Evolutionary conservation across 805 yeast genomes (phyloP), one percentile per base, ranked within the genome.

Genomic region (Barnettozyma pratensis): DNA sequence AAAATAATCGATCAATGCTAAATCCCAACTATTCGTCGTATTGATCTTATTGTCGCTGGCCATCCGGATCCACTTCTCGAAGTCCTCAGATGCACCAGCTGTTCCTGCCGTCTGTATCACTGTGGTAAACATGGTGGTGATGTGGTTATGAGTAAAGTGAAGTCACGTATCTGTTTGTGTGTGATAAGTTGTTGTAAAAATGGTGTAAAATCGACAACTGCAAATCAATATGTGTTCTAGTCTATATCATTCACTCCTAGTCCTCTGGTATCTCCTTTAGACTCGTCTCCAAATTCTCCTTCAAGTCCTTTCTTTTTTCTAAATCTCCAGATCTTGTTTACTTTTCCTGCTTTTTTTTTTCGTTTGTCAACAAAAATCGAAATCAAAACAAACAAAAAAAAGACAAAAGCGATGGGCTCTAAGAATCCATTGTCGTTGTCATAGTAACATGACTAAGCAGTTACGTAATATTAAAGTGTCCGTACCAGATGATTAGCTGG

Each of bases 1-100:
- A 62, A 91, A 91, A 65, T 90, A 91, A 65, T 91, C 97, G 59
- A 91, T 91, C 59, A 91, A 73, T 0, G 91, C 96, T 61, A 89
- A 81, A 57, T 86, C 85, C 96, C 97, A 91, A 59, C 94, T 82
- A 64, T 91, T 91, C 36, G 83, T 73, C 0, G 89, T 76, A 51
- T 86, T 91, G 69, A 90, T 88, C 63, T 87, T 89, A 55, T 87
- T 87, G 57, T 83, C 90, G 1, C 89, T 84, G 27, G 89, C 91
- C 73, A 87, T 75, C 52, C 82, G 81, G 70, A 87, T 83, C 94
- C 95, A 87, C 63, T 78, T 78, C 56, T 87, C 92, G 56, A 85
- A 85, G 57, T 59, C 60, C 19, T 45, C 54, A 34, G 54, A 39
- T 8, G 49, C 48, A 8, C 39, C 45, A 12, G 45, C 36, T 12